Evolutionary conservation across 306 rosid genomes (phyloP).

Genomic region (Arachis hypogaea): DNA sequence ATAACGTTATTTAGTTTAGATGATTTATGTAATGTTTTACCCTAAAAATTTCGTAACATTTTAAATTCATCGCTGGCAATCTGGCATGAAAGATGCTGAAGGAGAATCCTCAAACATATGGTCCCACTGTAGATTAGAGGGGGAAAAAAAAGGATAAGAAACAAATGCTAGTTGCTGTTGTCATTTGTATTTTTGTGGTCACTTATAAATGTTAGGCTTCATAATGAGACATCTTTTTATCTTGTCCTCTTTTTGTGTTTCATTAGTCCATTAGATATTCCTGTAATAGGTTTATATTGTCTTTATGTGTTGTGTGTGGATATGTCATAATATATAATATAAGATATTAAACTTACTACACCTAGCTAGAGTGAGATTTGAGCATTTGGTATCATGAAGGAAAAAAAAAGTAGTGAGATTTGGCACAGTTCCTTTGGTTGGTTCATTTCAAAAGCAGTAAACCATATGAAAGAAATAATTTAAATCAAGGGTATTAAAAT

Average conservation of each 20-base stretch:
- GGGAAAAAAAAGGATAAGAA: neutral
- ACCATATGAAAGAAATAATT: neutral
- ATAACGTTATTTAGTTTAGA: no score
- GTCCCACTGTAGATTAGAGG: conserved; percentile 5
- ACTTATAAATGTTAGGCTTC: conserved; percentile 19
- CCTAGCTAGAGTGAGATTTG: neutral
- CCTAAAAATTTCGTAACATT: neutral
- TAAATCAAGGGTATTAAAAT: neutral
- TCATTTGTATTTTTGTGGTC: conserved; percentile 20
- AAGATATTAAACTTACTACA: no score
- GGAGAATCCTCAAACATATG: conserved; percentile 20
- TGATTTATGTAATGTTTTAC: no score
- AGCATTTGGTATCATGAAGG: neutral
- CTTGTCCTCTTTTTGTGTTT: conserved; percentile 1
- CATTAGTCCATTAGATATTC: neutral
- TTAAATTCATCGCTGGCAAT: neutral
- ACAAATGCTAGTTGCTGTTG: neutral
- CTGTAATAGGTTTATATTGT: conserved; percentile 11
- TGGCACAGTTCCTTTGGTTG: neutral
- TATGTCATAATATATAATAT: neutral
- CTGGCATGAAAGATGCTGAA: conserved; percentile 28
- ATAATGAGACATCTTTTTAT: conserved; percentile 31
- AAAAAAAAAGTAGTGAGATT: neutral
- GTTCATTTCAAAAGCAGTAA: conserved; percentile 7
- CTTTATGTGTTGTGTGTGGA: conserved; percentile 10